Base-by-base conservation (phyloP, 352 stramenopile genomes). In the Globisporangium viniferum region DNA sequence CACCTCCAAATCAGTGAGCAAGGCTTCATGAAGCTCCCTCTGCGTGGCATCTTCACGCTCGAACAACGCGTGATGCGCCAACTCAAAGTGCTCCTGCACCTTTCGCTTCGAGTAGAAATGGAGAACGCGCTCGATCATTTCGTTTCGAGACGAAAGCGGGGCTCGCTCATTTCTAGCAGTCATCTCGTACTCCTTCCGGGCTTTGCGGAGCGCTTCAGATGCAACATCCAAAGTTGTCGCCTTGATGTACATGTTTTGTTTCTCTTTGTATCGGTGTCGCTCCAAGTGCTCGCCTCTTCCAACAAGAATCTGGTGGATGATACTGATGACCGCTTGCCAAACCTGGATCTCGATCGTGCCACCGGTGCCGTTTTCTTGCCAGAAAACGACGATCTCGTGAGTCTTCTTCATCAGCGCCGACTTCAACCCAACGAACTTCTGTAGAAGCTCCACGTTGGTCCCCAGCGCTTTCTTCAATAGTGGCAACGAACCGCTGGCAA, bases 101-200 rank as follows among this genome's bases (percentile, higher is more conserved):
- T 89, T 89, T 33, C 84, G 71, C 58, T 78, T 85, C 6, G 71
- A 67, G 54, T 87, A 84, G 62, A 92, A 91, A 62, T 90, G 82
- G 22, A 84, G 66, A 33, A 88, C 73, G 20, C 76, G 77, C 68
- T 92, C 82, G n/a, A 86, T 77, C 74, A 90, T 75, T 29, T 92
- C 82, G 27, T 92, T 91, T 54, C 84, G 79, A 35, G 82, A 91
- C 5, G 79, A 72, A 3, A 90, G 69, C 22, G 70, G 64, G 1
- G 76, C 74, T 36, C 76, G 66, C 14, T 84, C 69, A 7, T 59
- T 44, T 44, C 55, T 59, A 15, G 59, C 24, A 14, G 53, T 14
- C 7, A 29, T 4, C 35, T 67, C 29, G 22, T 72, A 62, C 54
- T 72, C 69, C 29, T 71, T 72, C 24, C 53, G 71, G 31, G 53